Evolutionary conservation across 305 asterid genomes (phyloP).

Genomic region (Solanum hybrid): DNA sequence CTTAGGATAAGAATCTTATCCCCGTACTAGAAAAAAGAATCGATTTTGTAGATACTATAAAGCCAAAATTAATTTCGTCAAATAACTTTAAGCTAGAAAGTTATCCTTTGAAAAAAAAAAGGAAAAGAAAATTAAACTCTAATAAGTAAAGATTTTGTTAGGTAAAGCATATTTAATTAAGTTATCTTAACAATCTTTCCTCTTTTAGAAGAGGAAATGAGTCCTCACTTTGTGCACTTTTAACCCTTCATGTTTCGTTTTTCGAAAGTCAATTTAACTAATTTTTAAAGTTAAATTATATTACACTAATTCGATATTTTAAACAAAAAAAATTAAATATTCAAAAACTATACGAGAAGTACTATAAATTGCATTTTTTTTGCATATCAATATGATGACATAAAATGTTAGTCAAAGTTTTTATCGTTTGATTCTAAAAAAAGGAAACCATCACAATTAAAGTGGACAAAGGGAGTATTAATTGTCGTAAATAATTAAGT

Average conservation of each 20-base stretch:
- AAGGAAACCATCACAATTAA: background rate
- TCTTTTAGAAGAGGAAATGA: background rate
- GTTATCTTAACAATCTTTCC: background rate
- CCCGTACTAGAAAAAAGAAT: background rate
- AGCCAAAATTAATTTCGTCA: background rate
- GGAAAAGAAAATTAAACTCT: background rate
- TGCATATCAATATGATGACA: background rate
- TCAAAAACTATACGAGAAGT: background rate
- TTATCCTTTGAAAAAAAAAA: background rate
- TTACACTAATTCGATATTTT: background rate
- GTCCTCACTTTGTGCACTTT: background rate
- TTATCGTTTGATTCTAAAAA: background rate
- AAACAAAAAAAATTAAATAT: no score
- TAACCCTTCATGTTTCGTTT: no score
- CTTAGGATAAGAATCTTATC: background rate
- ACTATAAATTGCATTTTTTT: background rate
- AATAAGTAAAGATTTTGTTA: background rate
- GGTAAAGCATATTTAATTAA: background rate
- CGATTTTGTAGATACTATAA: background rate
- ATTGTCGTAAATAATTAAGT: background rate
- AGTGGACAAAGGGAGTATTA: background rate
- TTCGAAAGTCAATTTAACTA: no score
- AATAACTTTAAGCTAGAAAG: background rate
- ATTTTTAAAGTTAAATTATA: no score
- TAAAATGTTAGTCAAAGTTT: background rate